Conservation (phyloP, 306 rosid genomes). For the Lotus japonicus region DNA sequence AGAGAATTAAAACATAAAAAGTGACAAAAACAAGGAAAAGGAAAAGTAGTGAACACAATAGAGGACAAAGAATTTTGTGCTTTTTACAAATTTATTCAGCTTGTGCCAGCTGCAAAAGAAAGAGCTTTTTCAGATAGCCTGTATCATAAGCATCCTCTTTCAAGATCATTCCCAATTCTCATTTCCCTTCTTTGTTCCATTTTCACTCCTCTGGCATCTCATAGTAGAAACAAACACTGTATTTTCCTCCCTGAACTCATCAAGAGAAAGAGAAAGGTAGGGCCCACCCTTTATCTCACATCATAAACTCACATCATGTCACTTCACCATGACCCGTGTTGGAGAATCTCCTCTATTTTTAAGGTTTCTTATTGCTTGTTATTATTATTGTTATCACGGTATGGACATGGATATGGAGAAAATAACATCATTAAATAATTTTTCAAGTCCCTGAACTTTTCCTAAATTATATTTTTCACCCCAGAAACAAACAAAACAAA, state of each 20-base stretch:
- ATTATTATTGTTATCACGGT: neutral
- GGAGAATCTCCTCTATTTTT: conserved; percentile 10
- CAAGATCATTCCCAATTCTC: neutral
- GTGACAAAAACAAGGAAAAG: neutral
- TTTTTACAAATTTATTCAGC: conserved; percentile 8
- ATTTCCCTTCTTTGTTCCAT: neutral
- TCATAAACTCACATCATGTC: conserved; percentile 4
- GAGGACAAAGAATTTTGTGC: conserved; percentile 20
- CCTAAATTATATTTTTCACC: no score
- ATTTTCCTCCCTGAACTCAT: neutral
- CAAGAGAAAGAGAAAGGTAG: neutral
- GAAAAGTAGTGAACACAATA: neutral
- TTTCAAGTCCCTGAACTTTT: neutral
- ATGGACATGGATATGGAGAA: neutral
- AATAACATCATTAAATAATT: neutral
- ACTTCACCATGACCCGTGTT: conserved; percentile 18
- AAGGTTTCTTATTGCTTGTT: conserved; percentile 27
- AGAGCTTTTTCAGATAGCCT: neutral
- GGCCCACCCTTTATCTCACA: conserved; percentile 12
- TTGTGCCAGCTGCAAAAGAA: conserved; percentile 3
- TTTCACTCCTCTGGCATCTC: neutral
- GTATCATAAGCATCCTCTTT: conserved; percentile 14
- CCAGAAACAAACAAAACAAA: no score
- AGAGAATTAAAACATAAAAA: neutral
- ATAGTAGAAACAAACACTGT: no score